phyloP scores from a whole-genome alignment of 495 filamentous ascomycete species.

The Trichoderma parareesei region DNA sequence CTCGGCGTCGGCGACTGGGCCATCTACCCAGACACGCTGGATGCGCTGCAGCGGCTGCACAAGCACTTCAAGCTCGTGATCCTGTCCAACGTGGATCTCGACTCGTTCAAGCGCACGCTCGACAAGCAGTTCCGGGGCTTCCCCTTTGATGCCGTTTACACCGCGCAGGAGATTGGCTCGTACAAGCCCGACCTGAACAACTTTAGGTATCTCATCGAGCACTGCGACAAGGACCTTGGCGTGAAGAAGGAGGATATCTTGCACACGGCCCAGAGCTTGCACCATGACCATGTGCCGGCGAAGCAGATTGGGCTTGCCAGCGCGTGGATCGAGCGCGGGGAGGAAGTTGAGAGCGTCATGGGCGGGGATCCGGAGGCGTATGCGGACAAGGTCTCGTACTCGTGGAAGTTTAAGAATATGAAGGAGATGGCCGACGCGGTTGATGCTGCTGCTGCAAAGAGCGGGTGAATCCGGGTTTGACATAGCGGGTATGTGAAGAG shows the following conservation, averaged over 20 bases:
- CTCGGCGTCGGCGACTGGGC: constrained; percentile 51
- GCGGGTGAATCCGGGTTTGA: not conserved
- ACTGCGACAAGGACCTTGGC: constrained; percentile 48
- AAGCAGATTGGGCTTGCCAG: constrained; percentile 51
- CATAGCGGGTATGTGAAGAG: not conserved
- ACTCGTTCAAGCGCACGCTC: constrained; percentile 49
- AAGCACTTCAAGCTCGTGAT: constrained; percentile 59
- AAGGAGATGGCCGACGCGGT: constrained; percentile 67
- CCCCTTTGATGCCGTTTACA: constrained; percentile 60
- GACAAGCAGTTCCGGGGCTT: constrained; percentile 33
- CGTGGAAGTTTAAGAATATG: constrained; percentile 51
- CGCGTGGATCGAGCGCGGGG: constrained; percentile 62
- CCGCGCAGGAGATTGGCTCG: constrained; percentile 63
- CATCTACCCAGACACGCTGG: constrained; percentile 57
- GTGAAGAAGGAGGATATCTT: constrained; percentile 47
- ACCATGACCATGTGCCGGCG: constrained; percentile 64
- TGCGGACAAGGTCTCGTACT: constrained; percentile 34
- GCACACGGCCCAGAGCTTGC: constrained; percentile 63
- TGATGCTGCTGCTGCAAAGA: constrained; percentile 24
- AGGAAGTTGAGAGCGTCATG: constrained; percentile 36
- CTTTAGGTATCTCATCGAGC: constrained; percentile 56
- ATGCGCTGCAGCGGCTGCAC: constrained; percentile 46
- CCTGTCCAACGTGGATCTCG: constrained; percentile 63
- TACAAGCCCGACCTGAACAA: constrained; percentile 66
- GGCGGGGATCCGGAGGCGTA: constrained; percentile 32